A percentile compares a stretch with the other conserved stretches of the same genome.
Conservation (phyloP, 768 basidiomycete species). For the Leccinum arenicola region DNA sequence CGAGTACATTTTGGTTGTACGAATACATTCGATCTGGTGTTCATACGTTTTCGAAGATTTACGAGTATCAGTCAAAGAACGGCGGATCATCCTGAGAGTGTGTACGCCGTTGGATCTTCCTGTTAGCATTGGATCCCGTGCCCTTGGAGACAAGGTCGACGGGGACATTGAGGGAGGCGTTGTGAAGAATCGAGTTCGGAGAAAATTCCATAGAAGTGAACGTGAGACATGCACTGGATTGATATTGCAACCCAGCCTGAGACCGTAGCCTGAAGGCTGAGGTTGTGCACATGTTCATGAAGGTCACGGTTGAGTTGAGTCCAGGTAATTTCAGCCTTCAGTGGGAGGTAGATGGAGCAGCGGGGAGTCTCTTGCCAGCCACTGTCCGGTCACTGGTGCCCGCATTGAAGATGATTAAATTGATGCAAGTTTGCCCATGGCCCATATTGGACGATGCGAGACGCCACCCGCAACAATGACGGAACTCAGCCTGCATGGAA, state of each 20-base stretch:
- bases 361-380: background rate
- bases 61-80: conserved; percentile 13
- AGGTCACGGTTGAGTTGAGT: background rate
- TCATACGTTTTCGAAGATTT: background rate
- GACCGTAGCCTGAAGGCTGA: background rate
- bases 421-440: background rate
- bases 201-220: conserved; percentile 5
- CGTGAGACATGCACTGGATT: background rate
- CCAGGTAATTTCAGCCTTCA: background rate
- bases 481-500: background rate
- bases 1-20: conserved; percentile 23
- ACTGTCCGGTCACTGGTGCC: background rate
- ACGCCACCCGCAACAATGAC: background rate
- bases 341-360: background rate
- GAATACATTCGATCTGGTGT: background rate
- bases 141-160: background rate
- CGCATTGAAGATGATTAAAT: background rate
- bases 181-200: background rate
- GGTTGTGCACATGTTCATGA: background rate
- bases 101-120: background rate
- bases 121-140: background rate
- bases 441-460: background rate
- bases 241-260: background rate
- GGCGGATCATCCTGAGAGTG: background rate
- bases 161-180: background rate